Evolutionary conservation across 78 protist species (phyloP), one percentile per base, ranked within the genome.

Genomic region (Dictyostelium firmibasis): DNA sequence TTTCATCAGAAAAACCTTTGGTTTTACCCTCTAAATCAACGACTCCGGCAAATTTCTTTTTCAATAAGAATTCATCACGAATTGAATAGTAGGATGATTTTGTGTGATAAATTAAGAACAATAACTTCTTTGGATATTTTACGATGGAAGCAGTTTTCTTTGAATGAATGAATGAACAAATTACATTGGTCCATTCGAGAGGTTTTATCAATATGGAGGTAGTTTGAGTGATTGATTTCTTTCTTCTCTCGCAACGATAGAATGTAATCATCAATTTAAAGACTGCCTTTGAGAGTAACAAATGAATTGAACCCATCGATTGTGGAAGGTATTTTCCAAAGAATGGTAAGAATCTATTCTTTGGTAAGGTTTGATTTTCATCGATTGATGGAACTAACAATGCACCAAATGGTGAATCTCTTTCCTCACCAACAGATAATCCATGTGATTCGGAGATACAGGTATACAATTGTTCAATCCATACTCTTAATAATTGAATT

Each of bases 41-140:
- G 23, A 91, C 70, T 3, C 77, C 35, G 25, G 67, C 33, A 25
- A 36, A 84, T 9, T 91, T 84, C 78, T 84, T 84, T 29, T 82
- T 57, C 38, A 91, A 62, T 2, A 91, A 60, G 47, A 53, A 83
- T 43, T 84, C 89, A 70, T 91, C 95, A 43, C 95, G 87, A 38
- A 91, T 53, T 29, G 85, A 57, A 29, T 91, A 91, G 38, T 91
- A 91, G 2, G 84, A 57, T 5, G 75, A 41, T 29, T 91, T 91
- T 20, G 89, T 57, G 13, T 60, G 47, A 18, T 50, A 64, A 53
- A 91, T 23, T 7, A 84, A 47, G 1, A 75, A 47, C 18, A 91
- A 50, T 9, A 91, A 35, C 47, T 91, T 91, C 95, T 91, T 91
- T 64, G 95, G 88, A 70, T 91, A 84, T 79, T 91, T 91, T 25